Conservation (phyloP, 768 basidiomycete genomes). For the Podaxis rugospora region DNA sequence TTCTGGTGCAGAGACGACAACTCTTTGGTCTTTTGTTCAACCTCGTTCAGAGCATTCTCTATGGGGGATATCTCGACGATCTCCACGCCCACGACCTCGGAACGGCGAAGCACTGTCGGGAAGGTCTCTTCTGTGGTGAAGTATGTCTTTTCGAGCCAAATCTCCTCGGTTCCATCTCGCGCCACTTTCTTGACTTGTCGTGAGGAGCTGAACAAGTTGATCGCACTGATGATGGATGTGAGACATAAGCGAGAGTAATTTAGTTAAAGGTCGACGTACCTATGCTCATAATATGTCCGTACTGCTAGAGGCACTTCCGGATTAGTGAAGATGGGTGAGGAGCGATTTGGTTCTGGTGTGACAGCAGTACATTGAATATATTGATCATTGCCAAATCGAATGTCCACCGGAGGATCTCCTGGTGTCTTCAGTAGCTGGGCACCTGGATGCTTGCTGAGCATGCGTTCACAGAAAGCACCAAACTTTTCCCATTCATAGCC, state of each 20-base stretch:
- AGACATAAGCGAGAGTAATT: neutral
- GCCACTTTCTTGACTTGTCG: constrained; percentile 62
- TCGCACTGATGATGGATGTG: constrained; percentile 46
- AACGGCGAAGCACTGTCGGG: constrained; percentile 87
- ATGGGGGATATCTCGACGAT: constrained; percentile 81
- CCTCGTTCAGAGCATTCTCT: constrained; percentile 76
- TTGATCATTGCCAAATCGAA: constrained; percentile 73
- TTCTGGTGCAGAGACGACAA: constrained; percentile 61
- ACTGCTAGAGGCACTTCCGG: constrained; percentile 79
- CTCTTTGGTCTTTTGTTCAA: constrained; percentile 78
- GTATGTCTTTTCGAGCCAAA: constrained; percentile 87
- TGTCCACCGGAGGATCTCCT: constrained; percentile 76
- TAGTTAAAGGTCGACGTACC: constrained; percentile 33
- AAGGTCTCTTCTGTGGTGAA: constrained; percentile 85
- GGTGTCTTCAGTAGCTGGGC: constrained; percentile 72
- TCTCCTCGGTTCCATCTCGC: constrained; percentile 64
- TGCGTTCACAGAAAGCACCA: constrained; percentile 82
- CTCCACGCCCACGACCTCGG: constrained; percentile 72
- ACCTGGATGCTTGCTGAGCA: constrained; percentile 86
- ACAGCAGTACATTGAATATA: constrained; percentile 90
- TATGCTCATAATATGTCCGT: constrained; percentile 84
- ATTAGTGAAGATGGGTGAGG: constrained; percentile 75
- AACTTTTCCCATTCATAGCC: constrained; percentile 96
- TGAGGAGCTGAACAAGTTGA: constrained; percentile 78
- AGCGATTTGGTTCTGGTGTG: constrained; percentile 77